A percentile compares a stretch with the other conserved stretches of the same genome.
Conservation (phyloP, 257 asterid genomes). For the Lantana camara region DNA sequence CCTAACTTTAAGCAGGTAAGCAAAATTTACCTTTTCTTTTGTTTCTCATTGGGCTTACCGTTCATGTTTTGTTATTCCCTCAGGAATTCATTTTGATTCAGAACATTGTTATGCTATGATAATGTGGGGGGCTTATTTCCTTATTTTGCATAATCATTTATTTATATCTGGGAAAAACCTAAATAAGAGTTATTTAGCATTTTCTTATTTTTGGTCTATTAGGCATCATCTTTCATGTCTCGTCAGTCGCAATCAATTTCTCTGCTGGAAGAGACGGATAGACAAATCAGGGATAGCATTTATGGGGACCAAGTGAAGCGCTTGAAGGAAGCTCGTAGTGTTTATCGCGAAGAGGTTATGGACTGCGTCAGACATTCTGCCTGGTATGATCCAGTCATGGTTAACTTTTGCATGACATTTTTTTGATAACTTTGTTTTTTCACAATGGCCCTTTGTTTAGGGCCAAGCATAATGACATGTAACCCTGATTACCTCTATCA, state of each 20-base stretch:
- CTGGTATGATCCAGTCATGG: conserved; percentile 54
- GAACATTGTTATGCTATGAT: conserved; percentile 11
- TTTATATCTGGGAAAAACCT: background rate
- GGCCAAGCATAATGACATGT: too few relatives aligned
- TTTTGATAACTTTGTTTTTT: background rate
- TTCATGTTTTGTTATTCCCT: background rate
- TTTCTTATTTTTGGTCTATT: conserved; percentile 22
- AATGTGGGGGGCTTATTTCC: conserved; percentile 3
- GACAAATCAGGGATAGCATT: conserved; percentile 70
- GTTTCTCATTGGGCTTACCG: background rate
- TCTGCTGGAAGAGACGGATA: conserved; percentile 88
- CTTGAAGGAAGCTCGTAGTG: conserved; percentile 83
- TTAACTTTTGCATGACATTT: background rate
- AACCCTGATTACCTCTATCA: too few relatives aligned
- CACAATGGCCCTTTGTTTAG: background rate
- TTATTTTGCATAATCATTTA: conserved; percentile 8
- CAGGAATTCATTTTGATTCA: background rate
- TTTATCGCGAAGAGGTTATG: conserved; percentile 83
- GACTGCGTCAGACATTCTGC: conserved; percentile 95
- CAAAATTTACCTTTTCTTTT: background rate
- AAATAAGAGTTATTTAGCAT: background rate
- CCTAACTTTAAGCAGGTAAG: conserved; percentile 96
- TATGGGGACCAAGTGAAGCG: conserved; percentile 77
- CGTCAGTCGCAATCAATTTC: conserved; percentile 79
- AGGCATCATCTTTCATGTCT: conserved; percentile 87